phyloP scores from a whole-genome alignment of 768 basidiomycete genomes.

The Macrolepiota fuliginosa region DNA sequence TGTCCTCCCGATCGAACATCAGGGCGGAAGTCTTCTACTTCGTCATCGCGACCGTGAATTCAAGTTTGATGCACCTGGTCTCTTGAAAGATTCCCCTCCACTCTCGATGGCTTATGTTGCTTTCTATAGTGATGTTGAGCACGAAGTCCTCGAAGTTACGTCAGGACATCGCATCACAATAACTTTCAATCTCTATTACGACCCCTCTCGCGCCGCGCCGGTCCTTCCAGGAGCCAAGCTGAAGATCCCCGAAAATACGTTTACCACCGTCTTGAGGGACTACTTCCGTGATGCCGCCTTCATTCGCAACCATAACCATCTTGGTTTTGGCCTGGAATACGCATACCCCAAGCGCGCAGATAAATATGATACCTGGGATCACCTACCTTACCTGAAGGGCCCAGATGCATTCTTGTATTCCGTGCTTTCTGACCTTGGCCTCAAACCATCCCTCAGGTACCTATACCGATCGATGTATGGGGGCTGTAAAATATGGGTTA shows the following conservation, averaged over 20 bases:
- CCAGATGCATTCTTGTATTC: neutral
- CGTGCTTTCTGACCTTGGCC: neutral
- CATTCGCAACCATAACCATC: constrained; percentile 8
- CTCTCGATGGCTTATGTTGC: constrained; percentile 28
- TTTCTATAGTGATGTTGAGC: constrained; percentile 39
- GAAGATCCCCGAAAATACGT: neutral
- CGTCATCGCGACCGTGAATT: constrained; percentile 27
- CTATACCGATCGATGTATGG: neutral
- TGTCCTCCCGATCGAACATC: constrained; percentile 42
- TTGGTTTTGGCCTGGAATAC: constrained; percentile 17
- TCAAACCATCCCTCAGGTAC: neutral
- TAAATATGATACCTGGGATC: neutral
- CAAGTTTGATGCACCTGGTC: constrained; percentile 32
- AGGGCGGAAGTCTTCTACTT: constrained; percentile 42
- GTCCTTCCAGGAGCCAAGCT: neutral
- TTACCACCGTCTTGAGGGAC: constrained; percentile 4
- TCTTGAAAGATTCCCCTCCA: neutral
- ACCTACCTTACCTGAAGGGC: neutral
- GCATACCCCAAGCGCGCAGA: constrained; percentile 7
- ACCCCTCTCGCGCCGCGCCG: neutral
- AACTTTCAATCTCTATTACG: constrained; percentile 39
- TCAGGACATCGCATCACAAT: constrained; percentile 38
- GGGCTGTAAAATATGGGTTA: neutral
- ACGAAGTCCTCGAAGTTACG: constrained; percentile 33
- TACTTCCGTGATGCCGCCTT: constrained; percentile 7